Evolutionary conservation across 495 filamentous ascomycete genomes (phyloP), one percentile per base, ranked within the genome.

Genomic region (Penicillium argentinense): DNA sequence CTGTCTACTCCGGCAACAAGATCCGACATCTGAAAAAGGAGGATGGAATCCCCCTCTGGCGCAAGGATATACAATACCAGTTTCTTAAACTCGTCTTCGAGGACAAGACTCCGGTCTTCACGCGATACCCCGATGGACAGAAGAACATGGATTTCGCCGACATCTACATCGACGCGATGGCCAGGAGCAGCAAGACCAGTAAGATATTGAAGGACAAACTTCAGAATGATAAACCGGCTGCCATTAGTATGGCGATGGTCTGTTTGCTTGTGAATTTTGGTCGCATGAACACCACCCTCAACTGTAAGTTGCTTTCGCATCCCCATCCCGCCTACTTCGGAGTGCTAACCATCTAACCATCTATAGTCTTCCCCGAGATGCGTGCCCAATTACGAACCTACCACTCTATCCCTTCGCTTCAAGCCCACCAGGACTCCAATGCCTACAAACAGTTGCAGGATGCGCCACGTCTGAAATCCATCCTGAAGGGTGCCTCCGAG

Each of bases 231-330:
- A 86, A 89, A 56, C 82, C 87, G 45, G 90, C 89, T 32, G 93
- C 95, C 22, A 87, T 95, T 63, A 89, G 87, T 60, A 98, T 98
- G 95, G 93, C 93, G 7, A 98, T 98, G 93, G 90, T 98, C 47
- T 98, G 93, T 73, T 71, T 98, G 59, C 72, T 98, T 60, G 93
- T 98, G 58, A 98, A 98, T 63, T 85, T 98, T 51, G 93, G 93
- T 32, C 79, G 93, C 47, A 98, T 98, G 95, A 98, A 98, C 67
- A 98, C 93, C 12, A 98, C 93, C 0, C 73, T 98, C 17, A 98
- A 98, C 66, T 98, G 92, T 97, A 76, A 54, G 80, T 63, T 37
- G 45, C 33, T 47, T 49, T n/a, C 8, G 4, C 21, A 18, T 36
- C 33, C 17, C n/a, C 11, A 22, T 43, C 38, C 38, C 7, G 21